Conservation (phyloP, 2,329 filamentous ascomycete genomes). For the Escovopsis sp. region DNA sequence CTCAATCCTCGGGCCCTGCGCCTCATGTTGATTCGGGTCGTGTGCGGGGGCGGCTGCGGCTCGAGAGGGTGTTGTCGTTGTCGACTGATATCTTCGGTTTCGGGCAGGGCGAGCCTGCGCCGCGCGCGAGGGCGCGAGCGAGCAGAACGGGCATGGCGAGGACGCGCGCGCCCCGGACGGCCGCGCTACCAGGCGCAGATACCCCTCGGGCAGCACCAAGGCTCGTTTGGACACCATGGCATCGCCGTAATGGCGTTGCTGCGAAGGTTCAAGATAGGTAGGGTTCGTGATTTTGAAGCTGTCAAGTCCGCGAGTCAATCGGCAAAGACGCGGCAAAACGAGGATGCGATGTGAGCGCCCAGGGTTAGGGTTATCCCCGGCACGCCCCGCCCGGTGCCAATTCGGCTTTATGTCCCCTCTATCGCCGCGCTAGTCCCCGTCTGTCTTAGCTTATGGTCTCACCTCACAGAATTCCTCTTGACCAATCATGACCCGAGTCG, state of each 20-base stretch:
- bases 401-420: no score
- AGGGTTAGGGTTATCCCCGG: no score
- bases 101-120: conserved; percentile 7
- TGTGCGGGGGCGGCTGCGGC: conserved; percentile 7
- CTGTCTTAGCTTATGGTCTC: no score
- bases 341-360: no score
- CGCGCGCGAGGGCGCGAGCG: conserved; percentile 11
- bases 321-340: conserved; percentile 8
- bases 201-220: conserved; percentile 14
- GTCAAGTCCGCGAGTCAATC: conserved; percentile 1
- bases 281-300: background rate
- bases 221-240: conserved; percentile 20
- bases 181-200: conserved; percentile 13
- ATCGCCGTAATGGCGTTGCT: conserved; percentile 9
- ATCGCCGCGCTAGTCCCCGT: no score
- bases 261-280: background rate
- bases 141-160: conserved; percentile 20
- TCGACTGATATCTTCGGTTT: conserved; percentile 16
- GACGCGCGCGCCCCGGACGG: conserved; percentile 5
- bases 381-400: background rate
- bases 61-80: conserved; percentile 11
- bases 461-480: no score
- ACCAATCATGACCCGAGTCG: no score
- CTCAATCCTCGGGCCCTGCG: conserved; percentile 26
- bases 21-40: no score